Conservation (phyloP, 2,329 filamentous ascomycete genomes). For the Sporothrix curviconia region DNA sequence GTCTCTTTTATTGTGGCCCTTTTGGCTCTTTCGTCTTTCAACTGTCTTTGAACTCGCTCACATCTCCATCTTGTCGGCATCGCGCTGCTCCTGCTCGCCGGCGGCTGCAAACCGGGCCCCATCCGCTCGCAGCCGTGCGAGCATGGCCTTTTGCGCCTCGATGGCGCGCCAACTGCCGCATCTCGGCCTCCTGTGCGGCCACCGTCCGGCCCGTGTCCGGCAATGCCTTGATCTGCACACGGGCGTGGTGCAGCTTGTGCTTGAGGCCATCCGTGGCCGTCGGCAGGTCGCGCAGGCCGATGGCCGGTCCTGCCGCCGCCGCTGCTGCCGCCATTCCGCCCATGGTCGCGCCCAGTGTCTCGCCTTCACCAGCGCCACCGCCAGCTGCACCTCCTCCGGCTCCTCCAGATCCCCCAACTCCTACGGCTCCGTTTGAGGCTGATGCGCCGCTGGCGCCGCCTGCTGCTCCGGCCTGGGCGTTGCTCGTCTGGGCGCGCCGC, state of each 20-base stretch:
- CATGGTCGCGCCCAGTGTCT: slow-evolving; percentile 18
- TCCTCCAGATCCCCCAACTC: slow-evolving; percentile 27
- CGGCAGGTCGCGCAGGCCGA: slow-evolving; percentile 66
- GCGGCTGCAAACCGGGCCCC: slow-evolving; percentile 35
- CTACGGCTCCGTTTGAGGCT: no score
- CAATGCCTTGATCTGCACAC: slow-evolving; percentile 56
- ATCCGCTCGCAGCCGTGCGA: slow-evolving; percentile 48
- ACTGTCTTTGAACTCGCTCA: slow-evolving; percentile 17
- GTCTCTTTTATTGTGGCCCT: neutral
- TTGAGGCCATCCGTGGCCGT: slow-evolving; percentile 72
- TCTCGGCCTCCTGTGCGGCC: slow-evolving; percentile 65
- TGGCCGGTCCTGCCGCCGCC: slow-evolving; percentile 21
- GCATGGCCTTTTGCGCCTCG: slow-evolving; percentile 51
- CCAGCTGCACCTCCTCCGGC: slow-evolving; percentile 20
- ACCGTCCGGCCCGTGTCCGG: slow-evolving; percentile 63
- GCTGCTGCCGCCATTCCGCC: slow-evolving; percentile 20
- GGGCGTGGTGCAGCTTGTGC: slow-evolving; percentile 74
- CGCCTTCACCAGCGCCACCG: slow-evolving; percentile 27
- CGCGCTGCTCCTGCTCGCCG: slow-evolving; percentile 12
- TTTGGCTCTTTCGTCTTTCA: neutral
- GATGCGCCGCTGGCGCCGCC: slow-evolving; percentile 29
- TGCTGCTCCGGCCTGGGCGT: slow-evolving; percentile 27
- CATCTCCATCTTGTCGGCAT: slow-evolving; percentile 37
- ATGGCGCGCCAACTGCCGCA: slow-evolving; percentile 58
- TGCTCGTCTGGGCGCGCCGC: slow-evolving; percentile 40